These are phyloP conservation scores for Hymenoscyphus fraxineus DNA, from an alignment of 2,329 filamentous ascomycete genomes.

Conservation along the genomic window DNA sequence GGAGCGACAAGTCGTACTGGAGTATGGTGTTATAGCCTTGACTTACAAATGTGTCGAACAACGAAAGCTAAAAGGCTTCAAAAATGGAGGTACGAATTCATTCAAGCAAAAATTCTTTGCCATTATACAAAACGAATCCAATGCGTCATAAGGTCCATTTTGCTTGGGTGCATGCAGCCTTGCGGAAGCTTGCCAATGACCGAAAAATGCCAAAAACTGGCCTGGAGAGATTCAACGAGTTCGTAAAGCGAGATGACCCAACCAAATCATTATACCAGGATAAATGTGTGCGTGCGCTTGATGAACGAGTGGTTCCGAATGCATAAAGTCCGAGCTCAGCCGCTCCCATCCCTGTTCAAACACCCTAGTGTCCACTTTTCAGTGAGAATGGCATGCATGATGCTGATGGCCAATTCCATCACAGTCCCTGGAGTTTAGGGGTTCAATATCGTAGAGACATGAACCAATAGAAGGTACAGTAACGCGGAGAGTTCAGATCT, in stretches of 20 bases:
- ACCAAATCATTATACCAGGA: conserved; percentile 17
- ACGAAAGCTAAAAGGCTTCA: not conserved
- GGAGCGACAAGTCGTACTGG: not conserved
- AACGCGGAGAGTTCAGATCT: conserved; percentile 24
- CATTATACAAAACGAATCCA: conserved; percentile 8
- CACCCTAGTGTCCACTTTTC: conserved; percentile 9
- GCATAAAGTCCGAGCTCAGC: conserved; percentile 22
- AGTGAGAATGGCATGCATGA: conserved; percentile 26
- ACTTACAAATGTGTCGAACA: not conserved
- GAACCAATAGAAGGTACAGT: conserved; percentile 14
- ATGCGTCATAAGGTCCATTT: conserved; percentile 4
- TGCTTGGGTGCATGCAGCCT: conserved; percentile 10
- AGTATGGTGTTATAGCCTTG: not conserved
- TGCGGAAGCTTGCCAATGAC: conserved; percentile 11
- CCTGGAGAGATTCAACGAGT: conserved; percentile 9
- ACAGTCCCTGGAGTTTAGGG: conserved; percentile 13
- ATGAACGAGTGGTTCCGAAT: conserved; percentile 11
- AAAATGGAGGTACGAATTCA: not conserved
- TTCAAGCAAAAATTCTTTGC: not conserved
- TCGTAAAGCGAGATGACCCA: not conserved
- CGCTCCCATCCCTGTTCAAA: conserved; percentile 9
- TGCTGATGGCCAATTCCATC: conserved; percentile 21
- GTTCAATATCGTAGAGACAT: conserved; percentile 12
- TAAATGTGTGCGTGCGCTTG: not conserved
- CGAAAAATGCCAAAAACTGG: conserved; percentile 2